phyloP scores from a whole-genome alignment of 768 basidiomycete genomes.

The Pilatotrama ljubarskyi region DNA sequence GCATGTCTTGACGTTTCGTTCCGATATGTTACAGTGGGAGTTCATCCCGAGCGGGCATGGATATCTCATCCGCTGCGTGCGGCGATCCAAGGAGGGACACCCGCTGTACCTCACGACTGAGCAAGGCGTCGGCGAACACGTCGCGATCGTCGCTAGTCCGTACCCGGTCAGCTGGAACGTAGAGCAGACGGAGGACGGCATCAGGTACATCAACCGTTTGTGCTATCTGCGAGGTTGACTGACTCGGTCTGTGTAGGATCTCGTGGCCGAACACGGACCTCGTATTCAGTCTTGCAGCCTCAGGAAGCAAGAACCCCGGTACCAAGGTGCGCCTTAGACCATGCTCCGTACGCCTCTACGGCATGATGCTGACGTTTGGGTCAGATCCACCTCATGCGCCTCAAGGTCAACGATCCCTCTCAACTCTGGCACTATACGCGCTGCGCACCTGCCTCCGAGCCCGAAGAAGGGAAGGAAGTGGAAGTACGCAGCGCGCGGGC shows the following conservation, averaged over 20 bases:
- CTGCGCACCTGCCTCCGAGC: conserved; percentile 17
- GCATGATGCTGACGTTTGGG: too few relatives aligned
- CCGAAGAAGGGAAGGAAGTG: conserved; percentile 10
- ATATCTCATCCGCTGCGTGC: conserved; percentile 25
- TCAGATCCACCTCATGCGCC: conserved; percentile 26
- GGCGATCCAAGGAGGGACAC: conserved; percentile 10
- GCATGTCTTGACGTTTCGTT: background rate
- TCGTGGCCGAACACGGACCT: conserved; percentile 27
- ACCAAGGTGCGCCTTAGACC: conserved; percentile 27
- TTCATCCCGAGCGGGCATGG: conserved; percentile 29
- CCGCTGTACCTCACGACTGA: conserved; percentile 26
- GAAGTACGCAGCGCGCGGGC: conserved; percentile 6
- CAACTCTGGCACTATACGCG: conserved; percentile 28
- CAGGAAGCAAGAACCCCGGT: conserved; percentile 20
- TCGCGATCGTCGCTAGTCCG: conserved; percentile 25
- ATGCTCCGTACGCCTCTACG: too few relatives aligned
- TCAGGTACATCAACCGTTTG: conserved; percentile 13
- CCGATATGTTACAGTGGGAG: conserved; percentile 36
- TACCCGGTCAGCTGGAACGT: conserved; percentile 30
- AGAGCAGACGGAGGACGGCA: conserved; percentile 18
- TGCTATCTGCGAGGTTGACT: background rate
- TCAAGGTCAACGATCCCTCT: conserved; percentile 17
- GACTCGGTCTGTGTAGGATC: conserved; percentile 13
- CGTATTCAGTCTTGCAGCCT: conserved; percentile 25
- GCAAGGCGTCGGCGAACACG: conserved; percentile 16